Base-by-base conservation (phyloP, 2,329 filamentous ascomycete species). In the Ceratocystis colombiana region DNA sequence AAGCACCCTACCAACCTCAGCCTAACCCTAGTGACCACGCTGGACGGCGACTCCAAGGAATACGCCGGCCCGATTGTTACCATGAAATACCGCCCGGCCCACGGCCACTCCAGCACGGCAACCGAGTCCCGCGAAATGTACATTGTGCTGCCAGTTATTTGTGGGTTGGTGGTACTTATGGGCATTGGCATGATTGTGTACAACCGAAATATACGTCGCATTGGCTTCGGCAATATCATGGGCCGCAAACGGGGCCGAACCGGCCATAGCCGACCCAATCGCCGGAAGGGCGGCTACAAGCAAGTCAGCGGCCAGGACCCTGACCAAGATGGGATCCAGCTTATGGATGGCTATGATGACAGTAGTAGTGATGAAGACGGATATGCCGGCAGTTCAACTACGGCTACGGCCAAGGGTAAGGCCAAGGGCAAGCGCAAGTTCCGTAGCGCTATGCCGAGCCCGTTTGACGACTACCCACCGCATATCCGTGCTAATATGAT, bases 181-280 rank as follows among this genome's bases (percentile, higher is more conserved):
- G 68, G 83, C 70, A 55, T 85, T 75, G 77, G 86, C 74, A 72
- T 84, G 74, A 77, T 80, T 75, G 65, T 86, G 77, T 83, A 78
- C 77, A 82, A 84, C 73, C 76, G 77, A 65, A 77, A 79, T 70
- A 73, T 76, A n/a, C 78, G 82, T 66, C 72, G 72, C 68, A 81
- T 84, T 68, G 74, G 75, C 3, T 71, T 84, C 61, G 81, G 79
- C 64, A 81, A 79, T 70, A 74, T 84, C 73, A 80, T 83, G 77
- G 75, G 78, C 70, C 77, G 79, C 63, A 69, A 70, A 53, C 73
- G 76, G 41, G 71, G 76, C 69, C 78, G 80, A 8, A 20, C 17
- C 6, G 17, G 46, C 46, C 5, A 48, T 10, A 2, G 12, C 10
- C 37, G 37, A 15, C 37, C 37, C 50, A 81, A 81, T 72, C 77